Evolutionary conservation across 2,329 filamentous ascomycete species (phyloP).

Genomic region (Pseudogymnoascus sp.): DNA sequence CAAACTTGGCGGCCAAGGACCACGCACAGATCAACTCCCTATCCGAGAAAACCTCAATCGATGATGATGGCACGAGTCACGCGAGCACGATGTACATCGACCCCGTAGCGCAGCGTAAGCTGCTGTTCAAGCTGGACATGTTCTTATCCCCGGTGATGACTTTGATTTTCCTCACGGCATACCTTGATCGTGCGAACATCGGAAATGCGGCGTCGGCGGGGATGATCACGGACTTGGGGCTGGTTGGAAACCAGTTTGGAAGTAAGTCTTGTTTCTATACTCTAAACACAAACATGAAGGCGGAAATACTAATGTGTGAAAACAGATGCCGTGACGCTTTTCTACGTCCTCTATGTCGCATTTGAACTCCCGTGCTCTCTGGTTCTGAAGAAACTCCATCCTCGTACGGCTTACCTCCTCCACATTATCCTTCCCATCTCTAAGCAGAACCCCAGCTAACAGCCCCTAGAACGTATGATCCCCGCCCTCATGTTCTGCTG

Average conservation of each 20-base stretch:
- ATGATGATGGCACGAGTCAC: neutral
- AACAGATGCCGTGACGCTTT: constrained; percentile 34
- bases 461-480: neutral
- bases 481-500: constrained; percentile 30
- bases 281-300: neutral
- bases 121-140: constrained; percentile 40
- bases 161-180: constrained; percentile 45
- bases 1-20: neutral
- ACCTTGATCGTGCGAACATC: constrained; percentile 47
- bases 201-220: constrained; percentile 27
- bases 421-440: constrained; percentile 10
- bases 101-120: constrained; percentile 34
- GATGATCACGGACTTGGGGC: constrained; percentile 16
- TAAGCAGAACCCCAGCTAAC: neutral
- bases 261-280: constrained; percentile 14
- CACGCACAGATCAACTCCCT: neutral
- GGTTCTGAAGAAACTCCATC: constrained; percentile 38
- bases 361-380: constrained; percentile 40
- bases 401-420: constrained; percentile 32
- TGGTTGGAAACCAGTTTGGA: constrained; percentile 8
- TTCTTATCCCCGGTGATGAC: constrained; percentile 44
- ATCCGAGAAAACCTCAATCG: neutral
- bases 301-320: neutral
- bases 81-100: constrained; percentile 28
- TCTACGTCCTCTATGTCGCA: constrained; percentile 42